phyloP scores from a whole-genome alignment of 139 green algal genomes.

The Marvania coccoides region DNA sequence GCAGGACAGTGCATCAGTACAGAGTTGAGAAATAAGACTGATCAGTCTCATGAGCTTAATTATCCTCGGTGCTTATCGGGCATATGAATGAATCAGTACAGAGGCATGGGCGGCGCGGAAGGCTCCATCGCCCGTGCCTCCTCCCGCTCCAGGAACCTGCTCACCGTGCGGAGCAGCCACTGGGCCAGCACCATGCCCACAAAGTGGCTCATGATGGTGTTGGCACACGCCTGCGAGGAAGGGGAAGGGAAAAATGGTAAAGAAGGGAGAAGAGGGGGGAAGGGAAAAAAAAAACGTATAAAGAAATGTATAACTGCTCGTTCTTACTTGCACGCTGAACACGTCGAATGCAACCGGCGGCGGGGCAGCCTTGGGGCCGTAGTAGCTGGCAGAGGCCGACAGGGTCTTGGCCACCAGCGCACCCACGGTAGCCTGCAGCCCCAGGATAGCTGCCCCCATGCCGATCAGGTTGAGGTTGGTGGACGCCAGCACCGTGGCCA shows the following conservation, averaged over 20 bases:
- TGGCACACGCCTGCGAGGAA: constrained; percentile 85
- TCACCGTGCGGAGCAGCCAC: constrained; percentile 54
- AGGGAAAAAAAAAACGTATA: neutral
- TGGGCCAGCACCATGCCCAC: constrained; percentile 70
- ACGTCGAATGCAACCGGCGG: constrained; percentile 82
- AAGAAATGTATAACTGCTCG: neutral
- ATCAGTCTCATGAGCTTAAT: no score
- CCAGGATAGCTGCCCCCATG: constrained; percentile 69
- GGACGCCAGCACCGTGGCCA: constrained; percentile 49
- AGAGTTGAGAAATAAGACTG: no score
- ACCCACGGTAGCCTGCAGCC: constrained; percentile 65
- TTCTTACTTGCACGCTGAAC: constrained; percentile 78
- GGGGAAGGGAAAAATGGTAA: neutral
- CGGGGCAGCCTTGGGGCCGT: constrained; percentile 8
- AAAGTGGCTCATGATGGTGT: constrained; percentile 82
- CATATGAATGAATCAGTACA: neutral
- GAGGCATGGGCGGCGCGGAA: constrained; percentile 17
- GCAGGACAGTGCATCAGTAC: no score
- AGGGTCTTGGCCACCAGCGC: constrained; percentile 87
- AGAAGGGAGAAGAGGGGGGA: neutral
- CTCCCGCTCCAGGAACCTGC: constrained; percentile 32
- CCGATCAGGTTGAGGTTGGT: constrained; percentile 77
- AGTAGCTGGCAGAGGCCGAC: constrained; percentile 46
- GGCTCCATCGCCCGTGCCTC: neutral
- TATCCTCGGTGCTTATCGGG: no score